These are phyloP conservation scores for Chlamydomonas eustigma DNA, from an alignment of 139 green algal species.

Conservation along the genomic window DNA sequence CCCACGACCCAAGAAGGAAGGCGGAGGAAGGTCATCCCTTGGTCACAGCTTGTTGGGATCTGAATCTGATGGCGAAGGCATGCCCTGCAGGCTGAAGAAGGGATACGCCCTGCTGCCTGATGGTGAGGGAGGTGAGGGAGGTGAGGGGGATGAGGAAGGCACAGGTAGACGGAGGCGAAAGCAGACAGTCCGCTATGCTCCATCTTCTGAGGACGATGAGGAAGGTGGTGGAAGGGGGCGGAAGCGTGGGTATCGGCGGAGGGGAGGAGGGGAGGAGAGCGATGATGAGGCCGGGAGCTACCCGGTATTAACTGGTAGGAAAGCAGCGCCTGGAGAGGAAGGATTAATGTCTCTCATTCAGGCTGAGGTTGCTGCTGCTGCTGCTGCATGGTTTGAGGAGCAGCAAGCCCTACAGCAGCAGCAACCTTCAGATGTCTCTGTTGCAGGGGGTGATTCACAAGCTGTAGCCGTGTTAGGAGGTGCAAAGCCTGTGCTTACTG, in stretches of 20 bases:
- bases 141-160: not conserved
- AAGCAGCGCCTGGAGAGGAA: no score
- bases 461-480: not conserved
- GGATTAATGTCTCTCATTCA: not conserved
- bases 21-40: not conserved
- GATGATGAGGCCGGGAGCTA: not conserved
- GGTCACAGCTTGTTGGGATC: no score
- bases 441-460: no score
- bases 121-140: not conserved
- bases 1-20: not conserved
- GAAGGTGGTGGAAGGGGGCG: not conserved
- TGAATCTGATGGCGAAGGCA: not conserved
- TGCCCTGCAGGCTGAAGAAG: not conserved
- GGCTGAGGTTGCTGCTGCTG: not conserved
- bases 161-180: not conserved
- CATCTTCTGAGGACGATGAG: not conserved
- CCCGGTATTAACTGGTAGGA: not conserved
- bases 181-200: not conserved
- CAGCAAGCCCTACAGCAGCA: not conserved
- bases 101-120: not conserved
- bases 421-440: not conserved
- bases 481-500: no score
- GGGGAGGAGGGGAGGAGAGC: not conserved
- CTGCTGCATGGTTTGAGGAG: not conserved
- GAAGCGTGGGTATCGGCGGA: not conserved